phyloP scores from a whole-genome alignment of 148 eudicot genomes.

The Mesembryanthemum crystallinum region DNA sequence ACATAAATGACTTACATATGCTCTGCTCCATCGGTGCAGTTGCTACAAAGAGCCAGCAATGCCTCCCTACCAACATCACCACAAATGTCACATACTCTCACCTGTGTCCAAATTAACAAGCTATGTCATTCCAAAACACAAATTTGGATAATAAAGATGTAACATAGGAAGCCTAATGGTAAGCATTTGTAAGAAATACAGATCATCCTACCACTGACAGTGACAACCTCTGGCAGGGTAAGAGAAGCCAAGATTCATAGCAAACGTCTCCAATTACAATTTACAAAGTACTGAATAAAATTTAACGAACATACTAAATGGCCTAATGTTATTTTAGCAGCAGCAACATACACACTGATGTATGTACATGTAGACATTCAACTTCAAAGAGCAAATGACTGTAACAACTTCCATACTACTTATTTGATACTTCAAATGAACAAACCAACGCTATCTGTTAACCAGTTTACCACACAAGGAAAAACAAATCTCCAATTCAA shows the following conservation, averaged over 20 bases:
- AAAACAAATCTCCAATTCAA: not conserved
- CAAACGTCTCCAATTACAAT: not conserved
- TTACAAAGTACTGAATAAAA: not conserved
- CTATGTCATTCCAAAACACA: constrained; percentile 10
- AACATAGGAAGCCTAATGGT: not conserved
- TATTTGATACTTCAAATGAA: not conserved
- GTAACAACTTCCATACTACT: not conserved
- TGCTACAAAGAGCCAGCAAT: constrained; percentile 45
- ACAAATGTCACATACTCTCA: constrained; percentile 46
- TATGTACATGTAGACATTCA: not conserved
- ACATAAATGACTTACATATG: constrained; percentile 34
- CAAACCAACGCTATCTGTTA: not conserved
- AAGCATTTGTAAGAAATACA: not conserved
- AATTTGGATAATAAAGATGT: not conserved
- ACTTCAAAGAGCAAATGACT: not conserved
- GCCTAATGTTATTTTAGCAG: not conserved
- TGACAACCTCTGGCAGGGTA: not conserved
- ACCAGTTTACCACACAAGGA: not conserved
- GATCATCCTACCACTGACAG: not conserved
- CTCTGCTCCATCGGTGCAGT: constrained; percentile 49
- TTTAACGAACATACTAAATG: not conserved
- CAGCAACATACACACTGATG: not conserved
- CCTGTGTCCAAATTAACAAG: constrained; percentile 27
- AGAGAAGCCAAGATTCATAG: not conserved
- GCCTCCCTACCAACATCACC: constrained; percentile 50